These are phyloP conservation scores for Triangularia verruculosa DNA, from an alignment of 2,329 filamentous ascomycete species.

Conservation along the genomic window DNA sequence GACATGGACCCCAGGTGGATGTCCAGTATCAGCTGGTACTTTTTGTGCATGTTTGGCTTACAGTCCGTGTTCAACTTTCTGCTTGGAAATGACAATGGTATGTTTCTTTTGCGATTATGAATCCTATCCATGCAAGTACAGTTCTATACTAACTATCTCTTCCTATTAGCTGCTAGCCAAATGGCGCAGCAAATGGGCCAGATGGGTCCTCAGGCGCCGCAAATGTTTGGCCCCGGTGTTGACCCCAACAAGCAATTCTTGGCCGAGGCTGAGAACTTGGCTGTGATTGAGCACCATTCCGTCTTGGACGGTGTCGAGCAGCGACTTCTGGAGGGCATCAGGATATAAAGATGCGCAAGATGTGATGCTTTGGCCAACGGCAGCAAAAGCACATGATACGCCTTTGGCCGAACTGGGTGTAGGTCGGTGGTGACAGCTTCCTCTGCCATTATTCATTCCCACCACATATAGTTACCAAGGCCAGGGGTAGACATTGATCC, in stretches of 20 bases:
- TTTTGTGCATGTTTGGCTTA: constrained; percentile 92
- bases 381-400: neutral
- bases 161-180: constrained; percentile 72
- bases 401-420: neutral
- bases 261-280: constrained; percentile 90
- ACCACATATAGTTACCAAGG: constrained; percentile 63
- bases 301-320: constrained; percentile 86
- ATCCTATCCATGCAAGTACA: neutral
- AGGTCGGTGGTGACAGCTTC: neutral
- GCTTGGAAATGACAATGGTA: constrained; percentile 92
- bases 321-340: constrained; percentile 64
- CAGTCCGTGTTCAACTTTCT: constrained; percentile 98
- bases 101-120: constrained; percentile 33
- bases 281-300: constrained; percentile 90
- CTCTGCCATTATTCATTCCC: constrained; percentile 42
- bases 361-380: neutral
- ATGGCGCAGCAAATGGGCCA: constrained; percentile 88
- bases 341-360: constrained; percentile 33
- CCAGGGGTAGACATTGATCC: constrained; percentile 63
- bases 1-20: constrained; percentile 99
- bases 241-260: constrained; percentile 95
- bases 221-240: constrained; percentile 87
- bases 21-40: constrained; percentile 98
- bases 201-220: constrained; percentile 65
- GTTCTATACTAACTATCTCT: neutral